Evolutionary conservation across 2,329 filamentous ascomycete genomes (phyloP), one percentile per base, ranked within the genome.

Genomic region (Fusarium tanahbumbuense): DNA sequence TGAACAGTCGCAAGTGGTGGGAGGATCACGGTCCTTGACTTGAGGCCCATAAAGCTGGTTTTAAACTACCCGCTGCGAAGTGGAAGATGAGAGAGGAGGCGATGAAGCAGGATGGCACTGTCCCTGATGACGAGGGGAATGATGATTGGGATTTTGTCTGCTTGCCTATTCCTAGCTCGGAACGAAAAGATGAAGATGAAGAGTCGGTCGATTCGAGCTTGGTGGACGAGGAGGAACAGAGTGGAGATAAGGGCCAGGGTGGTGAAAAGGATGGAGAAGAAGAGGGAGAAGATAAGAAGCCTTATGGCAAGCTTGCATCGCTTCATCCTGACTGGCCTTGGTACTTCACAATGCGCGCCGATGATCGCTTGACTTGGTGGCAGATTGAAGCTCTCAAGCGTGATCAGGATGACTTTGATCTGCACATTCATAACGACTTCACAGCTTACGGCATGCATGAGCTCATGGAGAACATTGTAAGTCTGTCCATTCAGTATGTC

Each of bases 381-480:
- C 6, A 40, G 3, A 56, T 60, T 11, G 74, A 75, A 28, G 47
- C 58, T 18, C 23, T 56, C 37, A 75, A 75, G 42, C 64, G 62
- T 18, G 67, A 74, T 50, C 81, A 79, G 3, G 82, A 85, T 49
- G 64, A 63, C 40, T 84, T 85, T 44, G 20, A 20, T 9, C 81
- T 85, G 79, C 75, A 83, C 68, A 79, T 79, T 4, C 83, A 78
- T 71, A 85, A 84, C 54, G 80, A 84, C 63, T 80, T 81, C 48
- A 70, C 54, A 8, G 74, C 61, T 6, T 84, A 82, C 46, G 83
- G 83, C 2, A 54, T 75, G 10, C 44, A 85, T 1, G 82, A 86
- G 73, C 67, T 82, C 0, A 25, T 84, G 7, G 76, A 85, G 70
- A 85, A 85, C 54, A 54, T 71, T 4, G 72, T 70, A 48, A 56